phyloP scores from a whole-genome alignment of 164 flowering plant genomes.

The Annona squamosa region DNA sequence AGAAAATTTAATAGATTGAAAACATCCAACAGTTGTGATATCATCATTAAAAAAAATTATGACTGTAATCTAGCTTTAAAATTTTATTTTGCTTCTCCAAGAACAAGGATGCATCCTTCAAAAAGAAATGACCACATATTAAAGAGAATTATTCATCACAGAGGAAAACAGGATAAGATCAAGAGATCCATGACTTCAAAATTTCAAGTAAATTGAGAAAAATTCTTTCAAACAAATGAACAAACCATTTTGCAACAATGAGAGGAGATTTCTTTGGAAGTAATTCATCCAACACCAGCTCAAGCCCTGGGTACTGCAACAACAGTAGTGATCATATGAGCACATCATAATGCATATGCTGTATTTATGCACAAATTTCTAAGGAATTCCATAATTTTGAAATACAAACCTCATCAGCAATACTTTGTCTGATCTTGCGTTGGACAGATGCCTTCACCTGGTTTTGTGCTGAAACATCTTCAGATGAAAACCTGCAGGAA shows the following conservation, averaged over 20 bases:
- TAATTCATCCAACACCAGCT: conserved; percentile 86
- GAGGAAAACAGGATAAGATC: background rate
- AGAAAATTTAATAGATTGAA: too few species aligned
- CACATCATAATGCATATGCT: background rate
- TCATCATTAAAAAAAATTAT: too few species aligned
- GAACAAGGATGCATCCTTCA: background rate
- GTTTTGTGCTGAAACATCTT: conserved; percentile 93
- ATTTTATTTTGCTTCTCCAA: too few species aligned
- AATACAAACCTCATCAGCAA: conserved; percentile 83
- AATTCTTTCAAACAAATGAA: conserved; percentile 1
- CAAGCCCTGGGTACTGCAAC: conserved; percentile 90
- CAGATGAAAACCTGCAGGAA: conserved; percentile 63
- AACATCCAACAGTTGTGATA: too few species aligned
- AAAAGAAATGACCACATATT: background rate
- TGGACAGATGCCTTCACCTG: conserved; percentile 99
- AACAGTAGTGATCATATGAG: conserved; percentile 7
- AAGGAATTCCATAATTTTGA: background rate
- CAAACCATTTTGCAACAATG: conserved; percentile 85
- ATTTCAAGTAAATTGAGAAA: background rate
- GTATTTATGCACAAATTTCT: background rate
- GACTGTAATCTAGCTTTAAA: too few species aligned
- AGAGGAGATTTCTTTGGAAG: conserved; percentile 95
- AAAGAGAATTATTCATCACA: background rate
- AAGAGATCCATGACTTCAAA: background rate
- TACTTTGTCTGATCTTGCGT: conserved; percentile 86